A percentile compares a stretch with the other conserved stretches of the same genome.
Conservation (phyloP, 177 flowering plant genomes). For the Vitis hybrid region DNA sequence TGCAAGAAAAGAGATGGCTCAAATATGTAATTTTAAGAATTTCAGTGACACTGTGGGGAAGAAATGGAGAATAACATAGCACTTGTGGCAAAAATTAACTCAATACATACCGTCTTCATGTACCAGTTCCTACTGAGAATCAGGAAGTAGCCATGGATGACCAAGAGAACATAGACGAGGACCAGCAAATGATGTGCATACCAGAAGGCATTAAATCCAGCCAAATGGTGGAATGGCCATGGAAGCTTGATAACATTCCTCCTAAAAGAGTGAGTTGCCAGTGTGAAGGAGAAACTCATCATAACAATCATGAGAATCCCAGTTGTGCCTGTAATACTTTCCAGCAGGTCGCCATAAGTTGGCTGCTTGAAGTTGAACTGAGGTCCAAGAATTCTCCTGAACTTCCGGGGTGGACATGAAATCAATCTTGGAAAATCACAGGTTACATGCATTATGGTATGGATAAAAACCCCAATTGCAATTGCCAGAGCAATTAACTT, state of each 20-base stretch:
- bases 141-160: constrained; percentile 66
- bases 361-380: constrained; percentile 57
- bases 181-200: constrained; percentile 89
- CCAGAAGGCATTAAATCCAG: constrained; percentile 97
- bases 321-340: constrained; percentile 41
- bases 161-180: constrained; percentile 61
- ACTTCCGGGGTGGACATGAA: constrained; percentile 32
- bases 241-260: constrained; percentile 76
- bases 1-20: constrained; percentile 29
- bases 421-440: constrained; percentile 65
- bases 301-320: constrained; percentile 68
- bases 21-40: background rate
- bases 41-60: background rate
- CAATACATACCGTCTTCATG: constrained; percentile 62
- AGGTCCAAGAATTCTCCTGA: constrained; percentile 41
- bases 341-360: constrained; percentile 38
- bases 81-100: background rate
- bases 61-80: background rate
- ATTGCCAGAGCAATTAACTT: constrained; percentile 68
- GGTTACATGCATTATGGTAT: constrained; percentile 44
- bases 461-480: constrained; percentile 42
- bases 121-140: constrained; percentile 57
- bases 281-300: constrained; percentile 71
- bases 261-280: constrained; percentile 74
- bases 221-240: constrained; percentile 54